Conservation (phyloP, 2,329 filamentous ascomycete genomes). For the Waltergamsia citrina region DNA sequence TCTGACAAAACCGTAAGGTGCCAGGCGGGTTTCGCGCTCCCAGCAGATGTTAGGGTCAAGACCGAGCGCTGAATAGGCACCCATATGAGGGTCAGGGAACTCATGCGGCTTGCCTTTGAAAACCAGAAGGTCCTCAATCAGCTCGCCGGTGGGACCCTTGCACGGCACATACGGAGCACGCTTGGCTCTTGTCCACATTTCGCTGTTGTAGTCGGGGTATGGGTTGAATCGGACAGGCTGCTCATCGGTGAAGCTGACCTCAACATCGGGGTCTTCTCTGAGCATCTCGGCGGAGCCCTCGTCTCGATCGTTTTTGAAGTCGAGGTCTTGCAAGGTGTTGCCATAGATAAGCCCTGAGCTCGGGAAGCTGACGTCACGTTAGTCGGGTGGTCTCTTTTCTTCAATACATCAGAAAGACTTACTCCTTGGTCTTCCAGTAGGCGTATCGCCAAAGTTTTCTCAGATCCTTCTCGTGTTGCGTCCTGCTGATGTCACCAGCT, state of each 20-base stretch:
- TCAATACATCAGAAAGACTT: constrained; percentile 13
- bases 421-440: constrained; percentile 29
- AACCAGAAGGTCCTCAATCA: constrained; percentile 51
- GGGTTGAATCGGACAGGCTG: constrained; percentile 55
- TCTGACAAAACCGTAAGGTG: constrained; percentile 50
- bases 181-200: constrained; percentile 45
- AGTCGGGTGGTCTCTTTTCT: constrained; percentile 1
- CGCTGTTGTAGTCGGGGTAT: constrained; percentile 61
- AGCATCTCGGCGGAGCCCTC: constrained; percentile 19
- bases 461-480: constrained; percentile 32
- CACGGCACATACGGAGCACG: constrained; percentile 54
- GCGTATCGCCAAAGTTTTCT: constrained; percentile 28
- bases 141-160: constrained; percentile 51
- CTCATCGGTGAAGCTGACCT: constrained; percentile 29
- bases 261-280: constrained; percentile 20
- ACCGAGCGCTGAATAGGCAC: constrained; percentile 49
- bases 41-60: constrained; percentile 57
- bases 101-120: constrained; percentile 51
- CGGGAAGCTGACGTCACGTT: constrained; percentile 23
- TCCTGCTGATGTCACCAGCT: constrained; percentile 19
- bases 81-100: constrained; percentile 53
- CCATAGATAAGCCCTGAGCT: constrained; percentile 46
- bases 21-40: constrained; percentile 60
- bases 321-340: constrained; percentile 39
- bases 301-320: constrained; percentile 25